A percentile compares a stretch with the other conserved stretches of the same genome.
Evolutionary conservation across 306 rosid species (phyloP).

Genomic region (Gastrolobium bilobum): DNA sequence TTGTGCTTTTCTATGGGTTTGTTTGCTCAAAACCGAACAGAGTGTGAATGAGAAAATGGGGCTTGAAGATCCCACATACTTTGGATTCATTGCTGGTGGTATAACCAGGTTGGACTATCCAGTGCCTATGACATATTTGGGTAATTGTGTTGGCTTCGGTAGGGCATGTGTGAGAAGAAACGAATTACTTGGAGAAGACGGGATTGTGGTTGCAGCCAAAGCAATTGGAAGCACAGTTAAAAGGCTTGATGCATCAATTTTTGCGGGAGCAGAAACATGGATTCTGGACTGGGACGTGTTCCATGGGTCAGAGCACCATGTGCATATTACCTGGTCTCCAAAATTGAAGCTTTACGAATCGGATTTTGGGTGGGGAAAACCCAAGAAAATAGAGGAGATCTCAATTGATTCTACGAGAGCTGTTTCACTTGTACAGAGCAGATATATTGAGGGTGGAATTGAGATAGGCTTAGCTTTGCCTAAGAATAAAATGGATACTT

Average conservation of each 20-base stretch:
- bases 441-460: slow-evolving; percentile 58
- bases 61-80: slow-evolving; percentile 44
- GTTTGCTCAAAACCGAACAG: slow-evolving; percentile 51
- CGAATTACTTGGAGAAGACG: slow-evolving; percentile 54
- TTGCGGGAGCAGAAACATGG: slow-evolving; percentile 59
- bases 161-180: slow-evolving; percentile 32
- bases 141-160: slow-evolving; percentile 65
- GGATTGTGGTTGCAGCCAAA: slow-evolving; percentile 54
- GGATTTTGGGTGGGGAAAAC: slow-evolving; percentile 66
- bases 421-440: slow-evolving; percentile 55
- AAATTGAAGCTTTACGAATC: slow-evolving; percentile 62
- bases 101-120: slow-evolving; percentile 52
- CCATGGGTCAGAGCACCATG: slow-evolving; percentile 52
- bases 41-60: background rate
- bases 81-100: slow-evolving; percentile 66
- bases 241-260: slow-evolving; percentile 48
- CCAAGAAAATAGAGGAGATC: slow-evolving; percentile 61
- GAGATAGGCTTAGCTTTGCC: slow-evolving; percentile 60
- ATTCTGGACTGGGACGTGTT: slow-evolving; percentile 56
- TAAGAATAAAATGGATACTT: slow-evolving; percentile 54
- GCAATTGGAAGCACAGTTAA: slow-evolving; percentile 56
- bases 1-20: slow-evolving; percentile 63
- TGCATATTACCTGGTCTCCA: slow-evolving; percentile 60
- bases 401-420: slow-evolving; percentile 54
- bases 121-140: slow-evolving; percentile 46